Base-by-base conservation (phyloP, 1,284 basidiomycete genomes). In the Somion occarium region DNA sequence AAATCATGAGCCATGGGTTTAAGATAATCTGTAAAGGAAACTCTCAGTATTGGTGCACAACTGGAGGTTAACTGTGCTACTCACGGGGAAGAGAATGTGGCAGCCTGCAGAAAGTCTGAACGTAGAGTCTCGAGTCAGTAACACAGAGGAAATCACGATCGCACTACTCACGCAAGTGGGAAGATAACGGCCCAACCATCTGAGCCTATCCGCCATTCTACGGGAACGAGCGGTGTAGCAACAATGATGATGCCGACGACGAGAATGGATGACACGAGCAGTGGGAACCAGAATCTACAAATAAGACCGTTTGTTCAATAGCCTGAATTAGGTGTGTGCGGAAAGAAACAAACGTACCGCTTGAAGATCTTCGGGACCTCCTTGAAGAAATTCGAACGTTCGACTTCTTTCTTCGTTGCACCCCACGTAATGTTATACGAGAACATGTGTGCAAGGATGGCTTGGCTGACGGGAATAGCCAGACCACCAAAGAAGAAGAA, bases 391-490 rank as follows among this genome's bases (percentile, higher is more conserved):
- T 81, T 81, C 51, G 74, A 75, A 48, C 72, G 69, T 58, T 77
- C 72, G 53, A 78, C 76, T 49, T 75, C 74, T 62, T 78, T 77
- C 58, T 64, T 67, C 23, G 72, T 74, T 47, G 72, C 71, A 25
- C 65, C 67, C 76, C 76, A 79, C 18, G 71, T 72, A 72, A 82
- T 82, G 66, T 82, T 76, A 70, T 76, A 76, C 34, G 76, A 75
- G 59, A 80, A 69, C 53, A 78, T 54, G 56, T 83, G 79, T 15
- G 76, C 71, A 23, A 78, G 65, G 38, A 82, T 71, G 1, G 79
- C 75, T 22, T 72, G 68, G 30, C 68, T 64, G 46, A 82, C 67
- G 23, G 74, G 76, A 56, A 75, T 70, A 18, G 71, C 71, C 51
- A 80, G 68, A 5, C 78, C 78, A 27, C 72, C 70, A 63, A 80